These are phyloP conservation scores for Vishniacozyma victoriae DNA, from an alignment of 768 basidiomycete genomes.

Conservation along the genomic window DNA sequence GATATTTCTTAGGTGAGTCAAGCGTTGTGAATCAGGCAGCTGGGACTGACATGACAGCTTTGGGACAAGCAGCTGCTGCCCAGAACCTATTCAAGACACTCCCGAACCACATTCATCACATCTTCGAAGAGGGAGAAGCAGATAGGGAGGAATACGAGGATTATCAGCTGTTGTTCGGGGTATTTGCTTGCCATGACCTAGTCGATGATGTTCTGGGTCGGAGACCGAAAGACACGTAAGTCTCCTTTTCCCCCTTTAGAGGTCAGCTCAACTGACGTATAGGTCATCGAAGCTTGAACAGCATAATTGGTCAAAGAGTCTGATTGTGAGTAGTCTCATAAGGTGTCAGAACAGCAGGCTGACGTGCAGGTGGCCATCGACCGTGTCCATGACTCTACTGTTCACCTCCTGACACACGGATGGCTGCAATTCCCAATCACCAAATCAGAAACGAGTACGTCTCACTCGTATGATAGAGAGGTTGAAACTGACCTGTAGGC, in stretches of 20 bases:
- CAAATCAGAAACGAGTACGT: constrained; percentile 46
- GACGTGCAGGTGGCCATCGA: constrained; percentile 53
- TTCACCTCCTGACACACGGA: constrained; percentile 58
- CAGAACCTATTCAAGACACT: constrained; percentile 37
- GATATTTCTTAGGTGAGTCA: constrained; percentile 80
- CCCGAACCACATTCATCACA: constrained; percentile 19
- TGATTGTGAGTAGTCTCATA: constrained; percentile 17
- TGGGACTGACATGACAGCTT: constrained; percentile 51
- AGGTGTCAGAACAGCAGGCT: neutral
- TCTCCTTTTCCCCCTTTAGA: no score
- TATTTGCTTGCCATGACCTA: constrained; percentile 33
- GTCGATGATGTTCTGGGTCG: constrained; percentile 28
- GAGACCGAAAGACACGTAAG: constrained; percentile 34
- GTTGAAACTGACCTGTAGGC: constrained; percentile 38
- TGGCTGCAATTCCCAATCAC: constrained; percentile 26
- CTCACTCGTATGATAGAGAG: neutral
- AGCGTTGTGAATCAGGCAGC: neutral
- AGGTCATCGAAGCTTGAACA: constrained; percentile 44
- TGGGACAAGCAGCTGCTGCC: constrained; percentile 69
- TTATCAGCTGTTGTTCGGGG: constrained; percentile 28
- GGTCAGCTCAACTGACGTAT: neutral
- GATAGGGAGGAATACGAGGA: constrained; percentile 24
- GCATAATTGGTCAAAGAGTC: constrained; percentile 40
- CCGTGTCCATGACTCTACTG: constrained; percentile 59
- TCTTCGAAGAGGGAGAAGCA: neutral